Conservation (phyloP, 768 basidiomycete species). For the Piloderma croceum region DNA sequence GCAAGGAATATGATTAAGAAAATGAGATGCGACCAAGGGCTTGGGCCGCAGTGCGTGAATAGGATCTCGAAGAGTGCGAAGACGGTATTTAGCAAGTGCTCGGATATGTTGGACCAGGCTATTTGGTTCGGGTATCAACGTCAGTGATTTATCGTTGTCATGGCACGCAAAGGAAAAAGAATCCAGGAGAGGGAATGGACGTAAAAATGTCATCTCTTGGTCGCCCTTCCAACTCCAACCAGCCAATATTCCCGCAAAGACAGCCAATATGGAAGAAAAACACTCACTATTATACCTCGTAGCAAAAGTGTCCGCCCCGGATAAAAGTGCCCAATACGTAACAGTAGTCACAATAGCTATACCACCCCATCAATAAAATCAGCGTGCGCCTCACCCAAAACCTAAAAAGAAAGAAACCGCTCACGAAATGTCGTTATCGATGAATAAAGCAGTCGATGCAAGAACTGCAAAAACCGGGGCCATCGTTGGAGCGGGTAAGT, state of each 20-base stretch:
- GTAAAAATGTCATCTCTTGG: too few relatives aligned
- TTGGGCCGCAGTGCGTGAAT: constrained; percentile 45
- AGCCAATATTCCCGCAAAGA: too few relatives aligned
- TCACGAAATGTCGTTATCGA: constrained; percentile 54
- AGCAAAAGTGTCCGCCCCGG: constrained; percentile 36
- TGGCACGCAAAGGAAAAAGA: too few relatives aligned
- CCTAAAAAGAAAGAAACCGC: constrained; percentile 18
- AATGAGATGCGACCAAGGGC: constrained; percentile 48
- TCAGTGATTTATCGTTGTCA: neutral
- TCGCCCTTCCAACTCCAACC: too few relatives aligned
- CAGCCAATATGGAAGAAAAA: neutral
- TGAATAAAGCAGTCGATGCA: constrained; percentile 50
- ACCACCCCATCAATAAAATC: neutral
- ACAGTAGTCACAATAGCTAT: constrained; percentile 59
- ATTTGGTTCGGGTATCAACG: neutral
- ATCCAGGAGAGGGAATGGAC: too few relatives aligned
- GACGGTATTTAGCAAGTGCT: constrained; percentile 54
- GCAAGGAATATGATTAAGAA: constrained; percentile 45
- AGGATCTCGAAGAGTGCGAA: constrained; percentile 56
- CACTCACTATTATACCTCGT: constrained; percentile 35
- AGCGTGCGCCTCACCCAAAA: neutral
- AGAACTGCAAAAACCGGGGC: constrained; percentile 47
- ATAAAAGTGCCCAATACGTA: constrained; percentile 56
- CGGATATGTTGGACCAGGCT: constrained; percentile 58
- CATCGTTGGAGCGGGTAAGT: constrained; percentile 55